These are phyloP conservation scores for Torrubiellomyces zombiae DNA, from an alignment of 2,329 filamentous ascomycete genomes.

Conservation along the genomic window DNA sequence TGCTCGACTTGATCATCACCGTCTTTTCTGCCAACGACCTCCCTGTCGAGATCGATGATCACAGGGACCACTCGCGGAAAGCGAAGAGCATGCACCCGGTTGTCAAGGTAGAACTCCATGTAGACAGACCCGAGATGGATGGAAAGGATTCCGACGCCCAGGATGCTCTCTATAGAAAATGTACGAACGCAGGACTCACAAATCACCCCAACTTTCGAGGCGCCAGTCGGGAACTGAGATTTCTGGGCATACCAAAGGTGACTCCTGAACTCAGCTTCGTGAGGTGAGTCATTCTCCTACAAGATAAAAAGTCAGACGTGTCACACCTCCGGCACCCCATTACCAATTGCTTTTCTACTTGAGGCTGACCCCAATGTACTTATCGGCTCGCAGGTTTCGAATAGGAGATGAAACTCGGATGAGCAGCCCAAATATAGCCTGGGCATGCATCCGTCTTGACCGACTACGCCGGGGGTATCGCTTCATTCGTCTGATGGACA, in stretches of 20 bases:
- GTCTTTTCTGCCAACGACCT: constrained; percentile 64
- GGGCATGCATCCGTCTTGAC: constrained; percentile 44
- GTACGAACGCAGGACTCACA: constrained; percentile 37
- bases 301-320: constrained; percentile 1
- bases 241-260: constrained; percentile 39
- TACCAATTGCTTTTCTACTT: no score
- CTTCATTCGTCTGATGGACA: constrained; percentile 32
- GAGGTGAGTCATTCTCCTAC: constrained; percentile 33
- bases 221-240: constrained; percentile 36
- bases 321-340: not conserved
- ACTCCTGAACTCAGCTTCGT: constrained; percentile 58
- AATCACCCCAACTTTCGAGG: constrained; percentile 47
- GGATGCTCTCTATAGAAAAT: constrained; percentile 42
- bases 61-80: constrained; percentile 14
- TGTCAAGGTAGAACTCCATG: constrained; percentile 66
- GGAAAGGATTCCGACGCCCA: constrained; percentile 14
- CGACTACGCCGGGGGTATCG: constrained; percentile 38
- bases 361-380: constrained; percentile 6
- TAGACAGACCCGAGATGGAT: constrained; percentile 39
- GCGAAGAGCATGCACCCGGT: constrained; percentile 42
- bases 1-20: constrained; percentile 52
- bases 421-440: constrained; percentile 26
- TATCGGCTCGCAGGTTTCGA: constrained; percentile 26
- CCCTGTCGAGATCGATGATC: constrained; percentile 14
- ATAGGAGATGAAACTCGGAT: constrained; percentile 31